Evolutionary conservation across 2,329 filamentous ascomycete genomes (phyloP).

Genomic region (Trichothecium sympodiale): DNA sequence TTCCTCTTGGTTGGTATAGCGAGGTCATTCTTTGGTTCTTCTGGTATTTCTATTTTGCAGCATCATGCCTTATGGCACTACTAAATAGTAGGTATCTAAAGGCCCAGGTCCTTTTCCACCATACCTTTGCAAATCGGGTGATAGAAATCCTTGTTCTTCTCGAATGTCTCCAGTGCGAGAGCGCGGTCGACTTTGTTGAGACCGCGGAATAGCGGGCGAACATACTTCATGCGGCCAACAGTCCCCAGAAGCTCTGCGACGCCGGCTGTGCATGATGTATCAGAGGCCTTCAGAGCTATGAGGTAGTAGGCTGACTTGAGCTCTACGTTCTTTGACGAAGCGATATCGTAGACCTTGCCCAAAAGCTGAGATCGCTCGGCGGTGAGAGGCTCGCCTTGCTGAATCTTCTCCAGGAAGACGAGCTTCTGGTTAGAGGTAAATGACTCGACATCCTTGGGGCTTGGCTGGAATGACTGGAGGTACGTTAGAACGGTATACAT

Average conservation of each 20-base stretch:
- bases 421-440: slow-evolving; percentile 84
- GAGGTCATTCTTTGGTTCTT: neutral
- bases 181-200: slow-evolving; percentile 64
- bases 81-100: neutral
- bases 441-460: slow-evolving; percentile 53
- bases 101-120: slow-evolving; percentile 68
- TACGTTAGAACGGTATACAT: slow-evolving; percentile 15
- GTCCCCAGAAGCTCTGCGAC: slow-evolving; percentile 65
- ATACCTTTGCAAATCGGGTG: slow-evolving; percentile 84
- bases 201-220: slow-evolving; percentile 70
- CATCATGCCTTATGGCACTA: no score
- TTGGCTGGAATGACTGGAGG: slow-evolving; percentile 49
- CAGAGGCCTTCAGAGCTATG: slow-evolving; percentile 66
- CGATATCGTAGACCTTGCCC: slow-evolving; percentile 63
- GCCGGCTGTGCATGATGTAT: slow-evolving; percentile 56
- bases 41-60: slow-evolving; percentile 1
- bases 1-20: slow-evolving; percentile 29
- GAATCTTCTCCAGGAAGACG: slow-evolving; percentile 76
- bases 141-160: slow-evolving; percentile 84
- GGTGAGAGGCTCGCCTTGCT: slow-evolving; percentile 51
- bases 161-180: slow-evolving; percentile 71
- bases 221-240: slow-evolving; percentile 96
- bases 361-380: slow-evolving; percentile 58
- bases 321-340: slow-evolving; percentile 74
- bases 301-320: slow-evolving; percentile 70